Evolutionary conservation across 2,329 filamentous ascomycete genomes (phyloP), one percentile per base, ranked within the genome.

Genomic region (Raffaelea albimanens): DNA sequence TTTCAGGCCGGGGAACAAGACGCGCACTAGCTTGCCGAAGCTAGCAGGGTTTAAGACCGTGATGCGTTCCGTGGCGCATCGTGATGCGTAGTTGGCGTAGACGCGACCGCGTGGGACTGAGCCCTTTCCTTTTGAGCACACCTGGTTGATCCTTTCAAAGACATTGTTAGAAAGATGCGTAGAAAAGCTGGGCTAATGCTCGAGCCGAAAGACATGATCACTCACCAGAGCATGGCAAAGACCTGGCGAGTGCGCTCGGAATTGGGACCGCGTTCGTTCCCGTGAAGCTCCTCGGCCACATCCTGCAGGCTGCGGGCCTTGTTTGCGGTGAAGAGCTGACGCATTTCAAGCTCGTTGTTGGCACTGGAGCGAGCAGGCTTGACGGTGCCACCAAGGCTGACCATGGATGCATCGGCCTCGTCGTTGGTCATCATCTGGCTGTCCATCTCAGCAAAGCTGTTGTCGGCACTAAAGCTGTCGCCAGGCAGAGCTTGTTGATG

Each of bases 1-100:
- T 66, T 95, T 91, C 20, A 98, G 83, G 39, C 90, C 91, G 0
- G 93, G 91, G 58, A 97, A 98, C 45, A 98, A 85, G 36, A 98
- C 91, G 29, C 93, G 82, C 31, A 98, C 93, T 40, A 98, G 78
- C 66, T 98, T 98, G 48, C 93, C 93, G 66, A 98, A 98, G 23
- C 91, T 97, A 10, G 93, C 93, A 39, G 93, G 93, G 60, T 98
- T 98, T 49, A 98, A 69, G 10, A 95, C 90, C 1, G 93, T 94
- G 36, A 97, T 94, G 60, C 90, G 82, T 61, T 97, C 90, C 5
- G 85, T 94, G 40, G 87, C 90, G 65, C 93, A 98, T 53, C 87
- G 82, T 22, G 87, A 89, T 43, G 91, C 93, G 64, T 98, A 98
- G 62, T 90, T 90, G 51, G 90, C 88, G 64, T 97, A 98, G 2